A percentile compares a stretch with the other conserved stretches of the same genome.
Conservation (phyloP, 2,329 filamentous ascomycete species). For the Aspergillus sp. region DNA sequence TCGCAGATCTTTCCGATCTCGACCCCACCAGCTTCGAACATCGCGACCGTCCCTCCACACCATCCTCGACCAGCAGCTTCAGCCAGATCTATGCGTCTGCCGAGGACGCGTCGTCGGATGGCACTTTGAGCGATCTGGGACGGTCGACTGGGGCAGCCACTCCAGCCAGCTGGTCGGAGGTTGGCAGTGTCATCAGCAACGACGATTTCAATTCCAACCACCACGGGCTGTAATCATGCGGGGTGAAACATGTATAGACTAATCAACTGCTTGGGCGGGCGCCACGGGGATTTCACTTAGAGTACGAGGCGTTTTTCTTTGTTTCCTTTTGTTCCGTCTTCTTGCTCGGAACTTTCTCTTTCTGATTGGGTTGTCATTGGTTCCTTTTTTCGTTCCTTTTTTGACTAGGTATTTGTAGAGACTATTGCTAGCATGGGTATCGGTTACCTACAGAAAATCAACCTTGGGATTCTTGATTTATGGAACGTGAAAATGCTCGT, state of each 20-base stretch:
- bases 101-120: constrained; percentile 35
- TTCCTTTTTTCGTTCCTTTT: neutral
- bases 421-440: neutral
- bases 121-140: constrained; percentile 40
- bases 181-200: constrained; percentile 45
- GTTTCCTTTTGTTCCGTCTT: neutral
- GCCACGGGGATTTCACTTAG: neutral
- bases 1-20: constrained; percentile 20
- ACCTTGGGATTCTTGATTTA: no score
- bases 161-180: constrained; percentile 46
- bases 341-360: neutral
- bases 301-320: neutral
- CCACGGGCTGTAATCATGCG: constrained; percentile 20
- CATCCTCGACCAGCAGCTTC: constrained; percentile 38
- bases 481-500: no score
- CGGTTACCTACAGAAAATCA: neutral
- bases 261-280: neutral
- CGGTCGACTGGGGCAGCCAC: constrained; percentile 33
- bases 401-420: neutral
- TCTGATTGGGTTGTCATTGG: neutral
- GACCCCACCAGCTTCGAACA: constrained; percentile 9
- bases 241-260: constrained; percentile 1
- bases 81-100: constrained; percentile 37
- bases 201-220: constrained; percentile 33
- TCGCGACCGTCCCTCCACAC: constrained; percentile 32